These are phyloP conservation scores for Aspergillus ostianus DNA, from an alignment of 495 filamentous ascomycete species.

Conservation along the genomic window DNA sequence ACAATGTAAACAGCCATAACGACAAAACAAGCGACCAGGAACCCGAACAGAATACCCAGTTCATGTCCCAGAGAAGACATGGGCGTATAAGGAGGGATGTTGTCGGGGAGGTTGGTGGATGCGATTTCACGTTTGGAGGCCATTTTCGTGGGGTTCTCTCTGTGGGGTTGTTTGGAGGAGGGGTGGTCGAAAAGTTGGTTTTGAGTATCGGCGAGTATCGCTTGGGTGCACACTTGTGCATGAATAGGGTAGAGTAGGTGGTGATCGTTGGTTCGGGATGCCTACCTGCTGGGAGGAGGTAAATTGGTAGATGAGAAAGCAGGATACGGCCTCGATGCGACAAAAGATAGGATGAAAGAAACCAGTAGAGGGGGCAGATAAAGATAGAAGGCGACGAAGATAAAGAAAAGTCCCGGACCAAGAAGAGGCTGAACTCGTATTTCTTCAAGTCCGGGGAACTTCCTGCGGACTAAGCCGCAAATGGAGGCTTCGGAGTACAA, in stretches of 20 bases:
- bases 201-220: too few relatives aligned
- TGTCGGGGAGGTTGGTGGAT: conserved; percentile 1
- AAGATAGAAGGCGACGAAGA: neutral
- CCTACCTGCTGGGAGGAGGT: too few relatives aligned
- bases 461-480: neutral
- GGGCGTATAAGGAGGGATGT: conserved; percentile 32
- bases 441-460: neutral
- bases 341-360: neutral
- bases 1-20: conserved; percentile 38
- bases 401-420: neutral
- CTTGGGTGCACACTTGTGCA: too few relatives aligned
- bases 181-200: too few relatives aligned
- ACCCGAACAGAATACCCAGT: conserved; percentile 44
- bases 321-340: too few relatives aligned
- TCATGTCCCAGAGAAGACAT: conserved; percentile 36
- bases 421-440: neutral
- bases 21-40: conserved; percentile 36
- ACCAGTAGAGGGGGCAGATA: neutral
- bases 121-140: neutral
- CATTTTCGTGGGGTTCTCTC: too few relatives aligned
- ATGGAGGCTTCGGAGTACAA: neutral
- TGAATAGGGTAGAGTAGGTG: too few relatives aligned
- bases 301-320: too few relatives aligned
- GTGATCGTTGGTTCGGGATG: too few relatives aligned
- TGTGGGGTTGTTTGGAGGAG: too few relatives aligned